A percentile compares a stretch with the other conserved stretches of the same genome.
Evolutionary conservation across 2,329 filamentous ascomycete genomes (phyloP).

Genomic region (Venturia pyrina): DNA sequence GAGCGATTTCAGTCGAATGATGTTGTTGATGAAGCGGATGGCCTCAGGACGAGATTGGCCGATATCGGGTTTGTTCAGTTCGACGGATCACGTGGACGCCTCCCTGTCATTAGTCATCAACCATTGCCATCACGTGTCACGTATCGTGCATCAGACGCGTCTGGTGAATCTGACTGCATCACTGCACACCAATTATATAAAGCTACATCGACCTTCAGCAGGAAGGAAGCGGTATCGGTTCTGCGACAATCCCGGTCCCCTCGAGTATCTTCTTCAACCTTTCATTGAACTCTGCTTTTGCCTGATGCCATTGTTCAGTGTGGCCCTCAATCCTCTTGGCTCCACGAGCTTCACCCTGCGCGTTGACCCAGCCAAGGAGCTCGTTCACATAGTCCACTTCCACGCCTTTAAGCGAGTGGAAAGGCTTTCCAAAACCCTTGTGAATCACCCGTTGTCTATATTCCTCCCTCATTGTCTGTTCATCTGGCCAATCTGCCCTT

Average conservation of each 20-base stretch:
- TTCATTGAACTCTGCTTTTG: conserved; percentile 23
- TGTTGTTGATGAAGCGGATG: neutral
- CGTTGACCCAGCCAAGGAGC: conserved; percentile 30
- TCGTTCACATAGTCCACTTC: conserved; percentile 32
- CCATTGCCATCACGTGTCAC: too few relatives aligned
- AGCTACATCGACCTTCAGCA: neutral
- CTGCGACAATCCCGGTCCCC: neutral
- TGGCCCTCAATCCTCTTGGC: conserved; percentile 23
- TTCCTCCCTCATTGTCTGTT: conserved; percentile 33
- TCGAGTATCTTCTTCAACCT: conserved; percentile 24
- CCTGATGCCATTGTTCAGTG: conserved; percentile 25
- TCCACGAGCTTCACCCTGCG: conserved; percentile 18
- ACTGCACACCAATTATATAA: neutral
- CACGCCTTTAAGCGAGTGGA: conserved; percentile 34
- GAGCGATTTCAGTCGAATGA: too few relatives aligned
- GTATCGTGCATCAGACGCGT: too few relatives aligned
- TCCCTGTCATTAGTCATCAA: neutral
- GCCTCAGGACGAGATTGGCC: neutral
- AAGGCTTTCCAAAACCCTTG: conserved; percentile 33
- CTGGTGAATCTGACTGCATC: too few relatives aligned
- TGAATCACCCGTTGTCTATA: conserved; percentile 26
- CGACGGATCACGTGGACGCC: too few relatives aligned
- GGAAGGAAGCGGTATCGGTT: neutral
- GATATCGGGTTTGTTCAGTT: too few relatives aligned
- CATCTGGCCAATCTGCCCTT: conserved; percentile 36